Evolutionary conservation across 768 basidiomycete species (phyloP).

Genomic region (Dioszegia aurantiaca): DNA sequence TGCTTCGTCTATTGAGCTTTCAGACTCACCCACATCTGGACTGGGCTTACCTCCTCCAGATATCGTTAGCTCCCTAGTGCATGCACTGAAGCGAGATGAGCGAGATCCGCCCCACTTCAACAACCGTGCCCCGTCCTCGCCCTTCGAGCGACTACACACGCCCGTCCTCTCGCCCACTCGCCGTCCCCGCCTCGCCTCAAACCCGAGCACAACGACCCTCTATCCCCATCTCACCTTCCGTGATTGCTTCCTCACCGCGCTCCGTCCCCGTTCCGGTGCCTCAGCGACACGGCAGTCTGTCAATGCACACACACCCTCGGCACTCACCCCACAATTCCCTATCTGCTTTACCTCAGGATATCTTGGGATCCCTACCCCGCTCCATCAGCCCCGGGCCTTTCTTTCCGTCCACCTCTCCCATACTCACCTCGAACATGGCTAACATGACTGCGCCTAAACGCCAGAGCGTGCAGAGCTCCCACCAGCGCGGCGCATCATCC

Average conservation of each 20-base stretch:
- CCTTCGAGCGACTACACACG: neutral
- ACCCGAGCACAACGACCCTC: neutral
- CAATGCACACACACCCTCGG: neutral
- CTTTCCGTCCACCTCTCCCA: neutral
- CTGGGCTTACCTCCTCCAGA: too few relatives aligned
- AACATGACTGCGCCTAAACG: neutral
- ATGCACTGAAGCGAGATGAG: neutral
- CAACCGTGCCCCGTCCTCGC: slow-evolving; percentile 6
- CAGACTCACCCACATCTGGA: too few relatives aligned
- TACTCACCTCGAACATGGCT: neutral
- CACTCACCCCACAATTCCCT: slow-evolving; percentile 3
- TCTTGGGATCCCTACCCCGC: neutral
- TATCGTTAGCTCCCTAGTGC: too few relatives aligned
- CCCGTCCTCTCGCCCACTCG: slow-evolving; percentile 7
- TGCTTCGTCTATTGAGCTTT: too few relatives aligned
- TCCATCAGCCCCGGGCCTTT: slow-evolving; percentile 8
- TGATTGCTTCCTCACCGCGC: slow-evolving; percentile 11
- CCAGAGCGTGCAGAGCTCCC: too few relatives aligned
- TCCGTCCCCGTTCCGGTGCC: slow-evolving; percentile 21
- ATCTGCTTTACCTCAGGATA: neutral
- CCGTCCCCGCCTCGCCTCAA: neutral
- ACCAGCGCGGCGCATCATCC: neutral
- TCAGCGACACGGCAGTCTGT: slow-evolving; percentile 20
- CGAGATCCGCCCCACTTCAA: neutral
- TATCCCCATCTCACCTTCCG: slow-evolving; percentile 6